Conservation (phyloP, 495 filamentous ascomycete species). For the Thozetella sp. region DNA sequence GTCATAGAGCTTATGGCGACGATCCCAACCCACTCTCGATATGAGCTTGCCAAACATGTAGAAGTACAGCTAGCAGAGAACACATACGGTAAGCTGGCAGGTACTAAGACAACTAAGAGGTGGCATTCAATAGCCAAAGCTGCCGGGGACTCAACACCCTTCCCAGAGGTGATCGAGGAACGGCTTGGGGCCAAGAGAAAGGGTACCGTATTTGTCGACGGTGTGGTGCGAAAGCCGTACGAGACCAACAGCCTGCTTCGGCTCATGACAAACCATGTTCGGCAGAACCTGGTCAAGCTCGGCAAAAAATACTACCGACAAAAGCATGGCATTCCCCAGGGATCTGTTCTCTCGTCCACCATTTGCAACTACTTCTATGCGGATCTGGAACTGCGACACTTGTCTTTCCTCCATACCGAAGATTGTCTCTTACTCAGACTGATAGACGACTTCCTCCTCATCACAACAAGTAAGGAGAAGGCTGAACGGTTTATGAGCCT, state of each 20-base stretch:
- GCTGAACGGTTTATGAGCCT: slow-evolving; percentile 71
- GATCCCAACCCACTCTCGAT: slow-evolving; percentile 65
- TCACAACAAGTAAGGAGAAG: slow-evolving; percentile 67
- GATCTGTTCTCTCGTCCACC: slow-evolving; percentile 80
- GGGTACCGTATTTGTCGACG: slow-evolving; percentile 78
- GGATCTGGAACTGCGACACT: slow-evolving; percentile 69
- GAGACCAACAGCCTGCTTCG: slow-evolving; percentile 62
- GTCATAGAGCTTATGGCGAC: slow-evolving; percentile 67
- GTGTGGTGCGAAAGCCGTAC: slow-evolving; percentile 51
- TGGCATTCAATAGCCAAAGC: slow-evolving; percentile 65
- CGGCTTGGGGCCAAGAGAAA: slow-evolving; percentile 48
- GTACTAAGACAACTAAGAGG: slow-evolving; percentile 45
- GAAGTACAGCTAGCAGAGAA: slow-evolving; percentile 59
- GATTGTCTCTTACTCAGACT: slow-evolving; percentile 75
- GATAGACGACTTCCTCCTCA: slow-evolving; percentile 90
- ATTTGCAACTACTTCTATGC: slow-evolving; percentile 96
- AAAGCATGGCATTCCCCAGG: slow-evolving; percentile 88
- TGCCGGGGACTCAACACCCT: slow-evolving; percentile 47
- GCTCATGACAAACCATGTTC: slow-evolving; percentile 75
- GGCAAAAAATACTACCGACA: slow-evolving; percentile 90
- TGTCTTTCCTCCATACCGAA: slow-evolving; percentile 63
- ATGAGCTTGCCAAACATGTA: slow-evolving; percentile 73
- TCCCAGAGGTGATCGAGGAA: slow-evolving; percentile 56
- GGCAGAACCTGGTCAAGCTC: slow-evolving; percentile 82
- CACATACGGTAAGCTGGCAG: slow-evolving; percentile 10